Evolutionary conservation across 306 rosid species (phyloP).

Genomic region (Vachellia pachyceras): DNA sequence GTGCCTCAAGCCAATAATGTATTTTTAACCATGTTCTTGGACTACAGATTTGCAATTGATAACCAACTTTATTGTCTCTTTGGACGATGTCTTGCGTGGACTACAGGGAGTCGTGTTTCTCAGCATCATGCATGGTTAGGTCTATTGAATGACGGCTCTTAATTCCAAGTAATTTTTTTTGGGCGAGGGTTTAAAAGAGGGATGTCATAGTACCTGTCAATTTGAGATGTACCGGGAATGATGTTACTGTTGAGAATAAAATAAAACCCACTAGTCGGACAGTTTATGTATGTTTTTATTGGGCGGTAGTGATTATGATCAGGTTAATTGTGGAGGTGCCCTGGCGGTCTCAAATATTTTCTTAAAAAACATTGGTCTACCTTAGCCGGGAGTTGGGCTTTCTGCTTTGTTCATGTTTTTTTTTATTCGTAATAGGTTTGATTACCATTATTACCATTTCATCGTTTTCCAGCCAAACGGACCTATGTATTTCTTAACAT

Average conservation of each 20-base stretch:
- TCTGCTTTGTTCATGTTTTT: no score
- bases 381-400: no score
- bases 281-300: no score
- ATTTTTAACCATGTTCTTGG: slow-evolving; percentile 11
- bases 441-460: no score
- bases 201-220: neutral
- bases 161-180: neutral
- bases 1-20: slow-evolving; percentile 36
- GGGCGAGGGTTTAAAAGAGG: no score
- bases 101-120: neutral
- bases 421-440: neutral
- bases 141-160: neutral
- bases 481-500: no score
- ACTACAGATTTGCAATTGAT: slow-evolving; percentile 14
- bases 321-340: no score
- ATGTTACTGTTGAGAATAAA: neutral
- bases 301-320: no score
- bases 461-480: no score
- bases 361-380: no score
- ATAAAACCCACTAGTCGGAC: neutral
- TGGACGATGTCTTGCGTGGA: neutral
- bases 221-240: neutral
- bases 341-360: no score
- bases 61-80: neutral
- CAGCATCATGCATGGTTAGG: neutral